Evolutionary conservation across 106 monocot genomes (phyloP), one percentile per base, ranked within the genome.

Genomic region (Ottelia alismoides): DNA sequence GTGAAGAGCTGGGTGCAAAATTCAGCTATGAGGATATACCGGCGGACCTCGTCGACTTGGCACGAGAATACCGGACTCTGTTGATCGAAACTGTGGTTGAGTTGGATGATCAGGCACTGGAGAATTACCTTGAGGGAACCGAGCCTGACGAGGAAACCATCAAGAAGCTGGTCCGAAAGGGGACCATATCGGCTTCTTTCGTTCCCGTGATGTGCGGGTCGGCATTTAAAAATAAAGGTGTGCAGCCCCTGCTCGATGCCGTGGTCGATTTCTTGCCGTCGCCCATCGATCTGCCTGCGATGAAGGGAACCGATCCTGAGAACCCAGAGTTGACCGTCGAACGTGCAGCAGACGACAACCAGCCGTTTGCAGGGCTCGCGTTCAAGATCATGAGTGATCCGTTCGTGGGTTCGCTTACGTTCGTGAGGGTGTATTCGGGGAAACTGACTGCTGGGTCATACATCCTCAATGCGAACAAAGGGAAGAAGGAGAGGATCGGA

Each of bases 181-280:
- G 96, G 45, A 78, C 96, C 2, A 77, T 89, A 58, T 61, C 55
- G 0, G 49, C 44, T 31, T 81, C 45, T 53, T 96, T 96, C 74
- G 96, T 96, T 47, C 88, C 96, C 25, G 88, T 96, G 60, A 63
- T 96, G 57, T 96, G 96, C 72, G 96, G 96, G 23, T 84, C 96
- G 6, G 96, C 96, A 65, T 96, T 96, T 61, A 96, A 96, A 70
- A 96, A 96, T 72, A 96, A 96, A 69, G 96, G 96, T 51, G 96
- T 96, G 9, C 96, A 96, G 45, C 78, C 79, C 16, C 64, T 96
- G 67, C 81, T 96, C 57, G 96, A 96, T 76, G 81, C 96, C 56
- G 96, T 96, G 32, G 89, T 96, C 11, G 96, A 96, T 71, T 96
- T 73, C 60, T 79, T 96, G 65, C 96, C 96, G 28, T 96, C 88